Percentiles rank a stretch among this genome's conserved stretches.
These are phyloP conservation scores for Parietaria judaica DNA, from an alignment of 306 rosid genomes.

Conservation along the genomic window DNA sequence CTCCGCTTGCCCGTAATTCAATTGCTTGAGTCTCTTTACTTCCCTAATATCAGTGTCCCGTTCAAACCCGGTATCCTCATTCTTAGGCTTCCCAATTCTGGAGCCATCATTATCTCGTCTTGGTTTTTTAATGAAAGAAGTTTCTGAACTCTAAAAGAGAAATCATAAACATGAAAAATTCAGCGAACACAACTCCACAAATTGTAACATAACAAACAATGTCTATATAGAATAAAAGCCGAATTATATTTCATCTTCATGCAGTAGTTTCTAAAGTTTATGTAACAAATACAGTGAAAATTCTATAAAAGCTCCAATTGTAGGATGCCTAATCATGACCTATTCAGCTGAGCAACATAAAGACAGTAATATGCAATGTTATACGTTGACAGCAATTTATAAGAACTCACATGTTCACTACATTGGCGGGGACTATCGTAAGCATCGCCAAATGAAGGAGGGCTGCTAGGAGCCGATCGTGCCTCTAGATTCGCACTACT, in stretches of 20 bases:
- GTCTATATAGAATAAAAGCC: neutral
- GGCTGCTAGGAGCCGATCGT: slow-evolving; percentile 45
- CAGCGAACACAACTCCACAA: neutral
- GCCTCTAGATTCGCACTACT: slow-evolving; percentile 22
- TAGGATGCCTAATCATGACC: neutral
- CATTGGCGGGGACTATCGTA: slow-evolving; percentile 42
- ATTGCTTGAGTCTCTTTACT: slow-evolving; percentile 46
- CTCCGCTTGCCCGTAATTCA: slow-evolving; percentile 16
- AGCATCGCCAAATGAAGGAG: slow-evolving; percentile 56
- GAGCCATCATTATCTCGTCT: slow-evolving; percentile 23
- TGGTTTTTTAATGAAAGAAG: slow-evolving; percentile 34
- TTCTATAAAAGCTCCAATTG: too few relatives aligned
- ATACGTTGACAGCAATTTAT: neutral
- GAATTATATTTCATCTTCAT: neutral
- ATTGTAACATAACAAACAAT: neutral
- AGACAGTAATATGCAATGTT: neutral
- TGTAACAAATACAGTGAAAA: too few relatives aligned
- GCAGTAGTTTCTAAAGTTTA: neutral
- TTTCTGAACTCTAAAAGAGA: slow-evolving; percentile 31
- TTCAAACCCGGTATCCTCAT: slow-evolving; percentile 46
- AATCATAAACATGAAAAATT: slow-evolving; percentile 11
- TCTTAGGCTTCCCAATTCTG: slow-evolving; percentile 27
- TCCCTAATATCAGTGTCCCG: slow-evolving; percentile 43
- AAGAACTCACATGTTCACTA: slow-evolving; percentile 41
- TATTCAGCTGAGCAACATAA: neutral